Conservation (phyloP, 352 stramenopile genomes). For the Pilasporangium apinafurcum region DNA sequence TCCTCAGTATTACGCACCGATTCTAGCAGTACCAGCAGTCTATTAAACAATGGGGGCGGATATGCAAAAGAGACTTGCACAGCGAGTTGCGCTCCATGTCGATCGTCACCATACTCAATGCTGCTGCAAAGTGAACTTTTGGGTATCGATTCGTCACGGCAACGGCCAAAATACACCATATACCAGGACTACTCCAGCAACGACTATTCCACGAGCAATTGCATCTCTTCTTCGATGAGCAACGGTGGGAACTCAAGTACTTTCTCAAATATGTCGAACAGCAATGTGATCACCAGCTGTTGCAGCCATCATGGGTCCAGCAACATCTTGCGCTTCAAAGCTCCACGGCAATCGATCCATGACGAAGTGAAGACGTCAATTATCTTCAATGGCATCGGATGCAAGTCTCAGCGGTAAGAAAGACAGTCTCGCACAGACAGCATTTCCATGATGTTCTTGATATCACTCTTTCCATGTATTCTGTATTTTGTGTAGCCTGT, state of each 20-base stretch:
- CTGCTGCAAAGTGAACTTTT: conserved; percentile 73
- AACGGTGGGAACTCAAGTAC: conserved; percentile 7
- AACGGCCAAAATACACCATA: conserved; percentile 10
- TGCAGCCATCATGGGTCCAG: conserved; percentile 24
- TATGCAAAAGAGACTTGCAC: conserved; percentile 4
- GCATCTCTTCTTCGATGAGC: conserved; percentile 5
- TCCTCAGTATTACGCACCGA: conserved; percentile 7
- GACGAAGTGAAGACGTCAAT: conserved; percentile 51
- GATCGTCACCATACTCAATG: conserved; percentile 58
- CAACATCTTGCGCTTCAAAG: conserved; percentile 76
- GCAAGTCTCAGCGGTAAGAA: conserved; percentile 25
- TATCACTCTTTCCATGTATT: background rate
- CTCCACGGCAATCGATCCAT: conserved; percentile 47
- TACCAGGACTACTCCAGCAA: conserved; percentile 14
- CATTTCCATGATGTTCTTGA: too few species aligned
- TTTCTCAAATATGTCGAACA: conserved; percentile 16
- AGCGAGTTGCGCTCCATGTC: conserved; percentile 8
- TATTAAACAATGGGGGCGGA: too few species aligned
- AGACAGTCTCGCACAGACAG: too few species aligned
- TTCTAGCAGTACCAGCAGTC: background rate
- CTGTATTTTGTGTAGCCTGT: background rate
- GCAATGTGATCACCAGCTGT: conserved; percentile 11
- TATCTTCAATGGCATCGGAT: conserved; percentile 35
- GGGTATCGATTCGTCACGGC: conserved; percentile 42
- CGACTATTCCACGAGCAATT: conserved; percentile 13